phyloP scores from a whole-genome alignment of 75 land plant species.

The Adiantum capillusveneris region DNA sequence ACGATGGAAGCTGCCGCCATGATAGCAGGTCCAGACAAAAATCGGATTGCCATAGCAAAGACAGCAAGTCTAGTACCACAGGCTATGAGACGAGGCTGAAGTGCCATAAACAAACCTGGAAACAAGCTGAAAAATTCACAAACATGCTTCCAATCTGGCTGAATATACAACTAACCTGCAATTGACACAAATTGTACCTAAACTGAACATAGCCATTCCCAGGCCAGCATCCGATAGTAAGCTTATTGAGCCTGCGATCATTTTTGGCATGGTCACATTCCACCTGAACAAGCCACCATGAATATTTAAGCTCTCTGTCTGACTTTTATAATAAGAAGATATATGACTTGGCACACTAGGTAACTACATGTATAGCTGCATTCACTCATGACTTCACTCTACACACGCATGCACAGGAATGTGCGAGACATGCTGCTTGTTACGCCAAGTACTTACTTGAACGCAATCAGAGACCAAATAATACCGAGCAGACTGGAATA shows the following conservation, averaged over 20 bases:
- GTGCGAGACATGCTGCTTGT: too few relatives aligned
- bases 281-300: constrained; percentile 24
- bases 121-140: background rate
- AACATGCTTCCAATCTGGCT: background rate
- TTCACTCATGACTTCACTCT: too few relatives aligned
- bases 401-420: too few relatives aligned
- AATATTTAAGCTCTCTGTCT: too few relatives aligned
- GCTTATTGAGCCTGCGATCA: constrained; percentile 36
- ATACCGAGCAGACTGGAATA: constrained; percentile 69
- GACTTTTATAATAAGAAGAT: too few relatives aligned
- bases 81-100: constrained; percentile 56
- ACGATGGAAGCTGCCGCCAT: constrained; percentile 69
- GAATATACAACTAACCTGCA: background rate
- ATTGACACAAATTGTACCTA: constrained; percentile 21
- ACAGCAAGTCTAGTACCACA: constrained; percentile 57
- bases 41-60: constrained; percentile 63
- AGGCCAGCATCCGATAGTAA: constrained; percentile 70
- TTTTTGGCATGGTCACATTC: constrained; percentile 48
- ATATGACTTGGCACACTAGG: too few relatives aligned
- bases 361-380: too few relatives aligned
- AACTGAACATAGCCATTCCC: constrained; percentile 76
- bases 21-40: constrained; percentile 70
- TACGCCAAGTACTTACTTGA: constrained; percentile 26
- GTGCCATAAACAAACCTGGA: constrained; percentile 85
- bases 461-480: constrained; percentile 60